Base-by-base conservation (phyloP, 345 rosid genomes). In the Acer saccharum region DNA sequence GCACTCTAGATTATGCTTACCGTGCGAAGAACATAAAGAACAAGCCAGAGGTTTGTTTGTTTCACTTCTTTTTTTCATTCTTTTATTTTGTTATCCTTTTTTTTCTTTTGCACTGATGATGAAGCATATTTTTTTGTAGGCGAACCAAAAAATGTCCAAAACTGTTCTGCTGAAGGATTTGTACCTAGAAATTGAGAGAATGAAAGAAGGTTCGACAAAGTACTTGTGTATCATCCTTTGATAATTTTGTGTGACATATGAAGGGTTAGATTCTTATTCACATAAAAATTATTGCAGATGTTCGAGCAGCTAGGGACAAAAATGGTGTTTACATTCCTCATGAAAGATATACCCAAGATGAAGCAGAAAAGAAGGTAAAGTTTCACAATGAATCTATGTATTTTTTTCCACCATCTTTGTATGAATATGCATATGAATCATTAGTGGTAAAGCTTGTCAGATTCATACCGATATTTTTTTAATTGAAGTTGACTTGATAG, bases 1-100 rank as follows among this genome's bases (percentile, higher is more conserved):
- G 99, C 86, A 95, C 99, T 4, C 84, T 95, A 25, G 99, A 95
- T 76, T 95, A 95, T 70, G 98, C 99, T 9, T 81, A 92, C 74
- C 97, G 98, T 14, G 98, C 98, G 65, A 95, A 95, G 83, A 90
- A 88, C 90, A 95, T 95, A 3, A 95, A 88, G 83, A 95, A 95
- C 85, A 95, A 83, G 79, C 98, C 99, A 35, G 99, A 95, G 96
- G 98, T 95, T 76, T 69, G 46, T 46, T 60, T 20, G 64, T 76
- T 76, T 74, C 57, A 71, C 73, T 18, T 29, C 57, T 60, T 80
- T 48, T 68, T 72, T 79, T 66, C 41, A 7, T 57, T 72, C 35
- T 50, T 57, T 57, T 17, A 17, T 62, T 23, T 46, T 32, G 21
- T 75, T 23, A 1, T 25, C 29, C 2, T 35, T 58, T 75, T 29